Percentiles rank a stretch among this genome's conserved stretches.
These are phyloP conservation scores for Leersia perrieri DNA, from an alignment of 176 grass and related monocot genomes.

Conservation along the genomic window DNA sequence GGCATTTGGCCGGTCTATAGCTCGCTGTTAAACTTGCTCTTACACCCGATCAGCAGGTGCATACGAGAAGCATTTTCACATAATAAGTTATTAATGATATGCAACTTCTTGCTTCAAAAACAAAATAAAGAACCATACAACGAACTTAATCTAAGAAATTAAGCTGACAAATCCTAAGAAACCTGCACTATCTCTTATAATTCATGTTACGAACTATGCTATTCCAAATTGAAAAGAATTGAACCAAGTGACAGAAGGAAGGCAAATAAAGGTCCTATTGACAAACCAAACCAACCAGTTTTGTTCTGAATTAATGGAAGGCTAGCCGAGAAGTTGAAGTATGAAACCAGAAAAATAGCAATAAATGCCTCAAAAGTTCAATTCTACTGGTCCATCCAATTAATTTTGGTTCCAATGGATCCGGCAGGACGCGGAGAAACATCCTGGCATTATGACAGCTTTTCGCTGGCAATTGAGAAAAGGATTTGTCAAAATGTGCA, in stretches of 20 bases:
- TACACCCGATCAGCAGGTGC: neutral
- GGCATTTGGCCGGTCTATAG: too few relatives aligned
- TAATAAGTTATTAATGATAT: neutral
- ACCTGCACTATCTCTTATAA: neutral
- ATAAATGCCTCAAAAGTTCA: neutral
- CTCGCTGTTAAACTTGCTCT: too few relatives aligned
- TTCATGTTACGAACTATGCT: neutral
- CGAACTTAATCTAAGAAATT: neutral
- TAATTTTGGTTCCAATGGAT: neutral
- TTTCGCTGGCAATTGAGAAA: conserved; percentile 3
- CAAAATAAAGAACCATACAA: neutral
- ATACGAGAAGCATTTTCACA: neutral
- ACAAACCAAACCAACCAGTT: neutral
- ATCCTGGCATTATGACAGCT: neutral
- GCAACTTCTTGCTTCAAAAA: neutral
- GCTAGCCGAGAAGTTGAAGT: neutral
- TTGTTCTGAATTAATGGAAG: neutral
- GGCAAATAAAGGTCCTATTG: neutral
- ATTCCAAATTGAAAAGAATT: neutral
- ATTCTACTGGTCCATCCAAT: neutral
- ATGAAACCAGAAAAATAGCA: neutral
- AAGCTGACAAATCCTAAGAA: neutral
- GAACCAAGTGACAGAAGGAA: neutral
- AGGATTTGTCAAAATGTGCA: neutral
- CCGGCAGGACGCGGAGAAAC: neutral